Percentiles rank a stretch among this genome's conserved stretches.
Evolutionary conservation across 352 stramenopile genomes (phyloP).

Genomic region (Phytophthora megakarya): DNA sequence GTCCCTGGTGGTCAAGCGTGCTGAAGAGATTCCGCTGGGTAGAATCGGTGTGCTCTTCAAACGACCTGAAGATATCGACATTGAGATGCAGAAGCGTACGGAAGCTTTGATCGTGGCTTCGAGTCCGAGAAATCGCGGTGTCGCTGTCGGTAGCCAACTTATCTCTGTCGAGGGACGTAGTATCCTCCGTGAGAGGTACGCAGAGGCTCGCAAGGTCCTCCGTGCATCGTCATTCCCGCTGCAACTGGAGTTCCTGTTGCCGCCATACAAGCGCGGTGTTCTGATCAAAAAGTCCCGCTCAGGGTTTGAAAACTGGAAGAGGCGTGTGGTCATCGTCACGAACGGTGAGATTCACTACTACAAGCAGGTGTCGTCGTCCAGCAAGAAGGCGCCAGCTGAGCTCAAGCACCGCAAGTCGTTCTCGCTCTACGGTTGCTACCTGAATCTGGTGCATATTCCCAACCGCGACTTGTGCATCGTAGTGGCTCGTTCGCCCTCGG

Average conservation of each 20-base stretch:
- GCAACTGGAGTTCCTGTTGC: slow-evolving; percentile 76
- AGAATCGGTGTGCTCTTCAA: slow-evolving; percentile 70
- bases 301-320: slow-evolving; percentile 89
- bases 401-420: slow-evolving; percentile 89
- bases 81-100: slow-evolving; percentile 76
- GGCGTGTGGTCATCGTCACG: slow-evolving; percentile 75
- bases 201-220: slow-evolving; percentile 53
- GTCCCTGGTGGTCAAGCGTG: slow-evolving; percentile 74
- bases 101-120: slow-evolving; percentile 75
- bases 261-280: slow-evolving; percentile 80
- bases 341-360: slow-evolving; percentile 87
- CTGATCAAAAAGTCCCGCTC: slow-evolving; percentile 88
- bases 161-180: slow-evolving; percentile 63
- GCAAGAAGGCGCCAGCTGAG: slow-evolving; percentile 37
- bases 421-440: slow-evolving; percentile 80
- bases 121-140: slow-evolving; percentile 46
- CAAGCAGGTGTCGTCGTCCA: slow-evolving; percentile 59
- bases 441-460: slow-evolving; percentile 81
- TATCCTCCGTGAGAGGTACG: slow-evolving; percentile 70
- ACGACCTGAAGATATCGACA: slow-evolving; percentile 61
- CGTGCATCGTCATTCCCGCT: slow-evolving; percentile 65
- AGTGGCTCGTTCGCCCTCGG: slow-evolving; percentile 78
- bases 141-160: slow-evolving; percentile 78
- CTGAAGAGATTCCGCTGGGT: slow-evolving; percentile 77
- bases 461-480: slow-evolving; percentile 80